Percentiles rank a stretch among this genome's conserved stretches.
These are phyloP conservation scores for Agrocybe praecox DNA, from an alignment of 768 basidiomycete genomes.

Conservation along the genomic window DNA sequence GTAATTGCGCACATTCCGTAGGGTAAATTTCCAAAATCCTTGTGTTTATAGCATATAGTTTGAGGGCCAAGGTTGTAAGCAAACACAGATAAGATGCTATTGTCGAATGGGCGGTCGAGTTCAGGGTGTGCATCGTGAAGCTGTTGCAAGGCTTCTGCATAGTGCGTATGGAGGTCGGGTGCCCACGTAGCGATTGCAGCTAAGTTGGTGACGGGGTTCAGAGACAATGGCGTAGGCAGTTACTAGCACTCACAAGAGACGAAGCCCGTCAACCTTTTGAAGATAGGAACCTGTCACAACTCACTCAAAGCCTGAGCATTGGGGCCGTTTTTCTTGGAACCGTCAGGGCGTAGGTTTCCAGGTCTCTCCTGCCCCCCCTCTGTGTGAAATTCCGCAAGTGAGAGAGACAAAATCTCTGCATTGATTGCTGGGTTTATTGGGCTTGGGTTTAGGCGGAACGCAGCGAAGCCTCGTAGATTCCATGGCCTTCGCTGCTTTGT, in stretches of 20 bases:
- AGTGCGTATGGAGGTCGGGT: neutral
- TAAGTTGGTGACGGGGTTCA: too few species aligned
- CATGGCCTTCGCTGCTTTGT: neutral
- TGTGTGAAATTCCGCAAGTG: constrained; percentile 1
- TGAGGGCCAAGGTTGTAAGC: constrained; percentile 4
- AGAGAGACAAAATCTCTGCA: constrained; percentile 1
- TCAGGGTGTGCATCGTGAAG: neutral
- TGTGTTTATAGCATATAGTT: constrained; percentile 3
- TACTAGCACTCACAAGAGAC: constrained; percentile 5
- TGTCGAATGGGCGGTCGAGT: neutral
- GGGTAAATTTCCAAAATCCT: constrained; percentile 5
- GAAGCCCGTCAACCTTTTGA: constrained; percentile 7
- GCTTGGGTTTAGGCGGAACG: neutral
- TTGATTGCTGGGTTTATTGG: neutral
- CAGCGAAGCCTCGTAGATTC: neutral
- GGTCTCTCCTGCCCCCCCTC: constrained; percentile 2
- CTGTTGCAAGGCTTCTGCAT: neutral
- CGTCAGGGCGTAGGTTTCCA: neutral
- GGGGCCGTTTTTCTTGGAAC: neutral
- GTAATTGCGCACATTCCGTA: constrained; percentile 6
- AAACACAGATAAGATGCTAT: neutral
- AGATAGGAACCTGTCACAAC: neutral
- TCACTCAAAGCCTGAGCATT: neutral
- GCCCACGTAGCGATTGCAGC: constrained; percentile 3
- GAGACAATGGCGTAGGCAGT: too few species aligned